Base-by-base conservation (phyloP, 306 rosid genomes). In the Corylus heterophylla region DNA sequence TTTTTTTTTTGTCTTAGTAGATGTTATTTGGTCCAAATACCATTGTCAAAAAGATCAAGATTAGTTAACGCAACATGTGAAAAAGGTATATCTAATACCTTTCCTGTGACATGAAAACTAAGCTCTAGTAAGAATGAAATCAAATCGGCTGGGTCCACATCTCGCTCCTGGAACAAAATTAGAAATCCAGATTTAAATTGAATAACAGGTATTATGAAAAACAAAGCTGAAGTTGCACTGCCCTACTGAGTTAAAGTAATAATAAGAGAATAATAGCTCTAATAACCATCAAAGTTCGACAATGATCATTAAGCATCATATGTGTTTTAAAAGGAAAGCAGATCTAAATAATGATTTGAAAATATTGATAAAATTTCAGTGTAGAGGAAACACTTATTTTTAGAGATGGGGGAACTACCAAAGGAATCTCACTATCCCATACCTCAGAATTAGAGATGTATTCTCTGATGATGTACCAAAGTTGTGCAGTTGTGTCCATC, bases 401-500 rank as follows among this genome's bases (percentile, higher is more conserved):
- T 67, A 14, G 49, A 67, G 50, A 18, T 18, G 27, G 50, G 50
- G 72, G 72, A 42, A 18, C 72, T 39, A 67, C 13, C 51, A 67
- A 79, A 73, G 49, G 20, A 55, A 71, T 29, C 37, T 73, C 25
- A 77, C 11, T 68, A 56, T 50, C 37, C 27, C 69, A 58, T 85
- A 95, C 99, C 98, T 95, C 98, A 3, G 99, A 89, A 85, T 91
- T 95, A 77, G 97, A 86, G 79, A 95, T 95, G 77, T 95, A 95
- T 79, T 95, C 99, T 84, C 97, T 91, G 83, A 95, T 92, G 87
- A 93, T 91, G 83, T 92, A 93, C 99, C 99, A 93, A 74, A 95
- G 96, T 75, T 95, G 99, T 50, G 98, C 99, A 80, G 90, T 95
- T 84, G 94, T 95, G 84, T 95, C 98, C 98, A 92, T 92, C 84